Percentiles rank a stretch among this genome's conserved stretches.
These are phyloP conservation scores for Ustilago cynodontis DNA, from an alignment of 1,284 basidiomycete species.

Conservation along the genomic window DNA sequence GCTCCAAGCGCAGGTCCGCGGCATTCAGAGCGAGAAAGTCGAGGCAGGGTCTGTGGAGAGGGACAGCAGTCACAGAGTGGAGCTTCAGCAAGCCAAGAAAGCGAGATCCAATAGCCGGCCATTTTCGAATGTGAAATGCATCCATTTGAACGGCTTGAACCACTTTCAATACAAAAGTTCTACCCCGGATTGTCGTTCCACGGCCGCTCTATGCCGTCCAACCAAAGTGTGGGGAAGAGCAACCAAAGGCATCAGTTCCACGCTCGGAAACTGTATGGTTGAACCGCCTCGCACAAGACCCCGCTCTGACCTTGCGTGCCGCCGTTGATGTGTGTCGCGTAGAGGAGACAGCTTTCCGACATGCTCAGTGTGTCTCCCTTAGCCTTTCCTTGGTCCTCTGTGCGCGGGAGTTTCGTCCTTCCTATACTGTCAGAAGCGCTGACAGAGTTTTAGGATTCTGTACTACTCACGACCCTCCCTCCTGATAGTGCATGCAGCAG, in stretches of 20 bases:
- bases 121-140: constrained; percentile 22
- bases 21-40: neutral
- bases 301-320: neutral
- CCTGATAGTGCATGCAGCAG: too few relatives aligned
- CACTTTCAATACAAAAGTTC: neutral
- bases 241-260: neutral
- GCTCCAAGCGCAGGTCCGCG: neutral
- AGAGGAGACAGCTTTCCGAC: too few relatives aligned
- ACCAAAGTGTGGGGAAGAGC: constrained; percentile 5
- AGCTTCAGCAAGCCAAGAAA: constrained; percentile 7
- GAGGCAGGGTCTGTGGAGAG: neutral
- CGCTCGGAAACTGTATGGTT: neutral
- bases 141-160: neutral
- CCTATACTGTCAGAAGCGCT: too few relatives aligned
- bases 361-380: too few relatives aligned
- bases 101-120: constrained; percentile 30
- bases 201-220: neutral
- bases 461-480: too few relatives aligned
- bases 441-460: too few relatives aligned
- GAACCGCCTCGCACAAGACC: neutral
- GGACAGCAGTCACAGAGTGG: too few relatives aligned
- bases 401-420: too few relatives aligned
- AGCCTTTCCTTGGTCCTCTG: too few relatives aligned
- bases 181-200: constrained; percentile 12
- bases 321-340: too few relatives aligned